Percentiles rank a stretch among this genome's conserved stretches.
Conservation (phyloP, 495 filamentous ascomycete species). For the Penicillium canariense region DNA sequence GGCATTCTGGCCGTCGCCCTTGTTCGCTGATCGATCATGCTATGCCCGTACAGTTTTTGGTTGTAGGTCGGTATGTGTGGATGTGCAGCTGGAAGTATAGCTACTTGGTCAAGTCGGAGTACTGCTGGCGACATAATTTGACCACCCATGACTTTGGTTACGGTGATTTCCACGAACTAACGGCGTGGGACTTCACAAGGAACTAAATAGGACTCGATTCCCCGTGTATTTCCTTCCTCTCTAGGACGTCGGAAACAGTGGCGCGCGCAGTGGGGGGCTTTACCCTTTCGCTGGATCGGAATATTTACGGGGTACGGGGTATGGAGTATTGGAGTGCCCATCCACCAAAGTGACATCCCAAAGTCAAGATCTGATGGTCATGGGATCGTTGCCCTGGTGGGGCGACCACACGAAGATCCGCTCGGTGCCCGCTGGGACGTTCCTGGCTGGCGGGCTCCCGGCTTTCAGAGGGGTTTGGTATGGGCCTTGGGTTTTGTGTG, state of each 20-base stretch:
- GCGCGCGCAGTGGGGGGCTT: not conserved
- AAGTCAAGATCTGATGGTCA: conserved; percentile 24
- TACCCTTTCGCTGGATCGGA: too few relatives aligned
- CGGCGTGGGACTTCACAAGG: too few relatives aligned
- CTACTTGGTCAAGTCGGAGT: not conserved
- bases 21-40: not conserved
- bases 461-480: not conserved
- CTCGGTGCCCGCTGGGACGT: not conserved
- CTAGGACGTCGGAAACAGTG: not conserved
- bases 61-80: too few relatives aligned
- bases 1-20: not conserved
- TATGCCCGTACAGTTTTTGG: not conserved
- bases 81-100: too few relatives aligned
- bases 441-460: not conserved
- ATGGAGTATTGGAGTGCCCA: too few relatives aligned
- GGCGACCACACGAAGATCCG: not conserved
- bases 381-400: conserved; percentile 18
- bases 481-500: not conserved
- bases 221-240: not conserved
- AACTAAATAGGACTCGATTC: too few relatives aligned
- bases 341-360: conserved; percentile 4
- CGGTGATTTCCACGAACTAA: too few relatives aligned
- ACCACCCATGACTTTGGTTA: conserved; percentile 5
- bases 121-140: not conserved
- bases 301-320: too few relatives aligned